A percentile compares a stretch with the other conserved stretches of the same genome.
Conservation (phyloP, 805 yeast genomes). For the Nadsonia fulvescens region DNA sequence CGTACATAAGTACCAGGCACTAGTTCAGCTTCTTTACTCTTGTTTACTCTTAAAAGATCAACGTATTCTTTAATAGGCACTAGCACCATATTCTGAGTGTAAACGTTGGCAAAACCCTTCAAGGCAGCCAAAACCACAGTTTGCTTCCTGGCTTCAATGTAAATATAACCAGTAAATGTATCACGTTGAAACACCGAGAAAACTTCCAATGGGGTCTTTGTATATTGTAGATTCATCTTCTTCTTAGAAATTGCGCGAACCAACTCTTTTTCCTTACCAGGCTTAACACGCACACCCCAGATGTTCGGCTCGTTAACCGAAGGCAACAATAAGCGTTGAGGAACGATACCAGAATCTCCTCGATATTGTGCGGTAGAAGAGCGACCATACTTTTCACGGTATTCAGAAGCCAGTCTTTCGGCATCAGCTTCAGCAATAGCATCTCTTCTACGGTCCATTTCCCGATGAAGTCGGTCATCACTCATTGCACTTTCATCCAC, state of each 20-base stretch:
- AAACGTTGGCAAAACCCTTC: constrained; percentile 78
- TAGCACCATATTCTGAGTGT: constrained; percentile 50
- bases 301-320: constrained; percentile 92
- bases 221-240: constrained; percentile 57
- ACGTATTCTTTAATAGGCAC: constrained; percentile 95
- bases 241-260: constrained; percentile 74
- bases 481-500: constrained; percentile 36
- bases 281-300: constrained; percentile 88
- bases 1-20: constrained; percentile 89
- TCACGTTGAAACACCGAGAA: constrained; percentile 88
- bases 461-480: constrained; percentile 77
- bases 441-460: constrained; percentile 56
- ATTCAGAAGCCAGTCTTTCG: constrained; percentile 78
- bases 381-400: constrained; percentile 83
- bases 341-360: constrained; percentile 72
- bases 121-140: constrained; percentile 83
- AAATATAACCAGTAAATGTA: constrained; percentile 76
- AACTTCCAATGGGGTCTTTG: constrained; percentile 66
- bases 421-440: constrained; percentile 88
- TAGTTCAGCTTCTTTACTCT: constrained; percentile 70
- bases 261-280: constrained; percentile 81
- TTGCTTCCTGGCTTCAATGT: constrained; percentile 84
- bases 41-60: constrained; percentile 75
- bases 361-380: constrained; percentile 63
- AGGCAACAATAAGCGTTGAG: constrained; percentile 84